Evolutionary conservation across 352 stramenopile genomes (phyloP), one percentile per base, ranked within the genome.

Genomic region (Pythium aquatile): DNA sequence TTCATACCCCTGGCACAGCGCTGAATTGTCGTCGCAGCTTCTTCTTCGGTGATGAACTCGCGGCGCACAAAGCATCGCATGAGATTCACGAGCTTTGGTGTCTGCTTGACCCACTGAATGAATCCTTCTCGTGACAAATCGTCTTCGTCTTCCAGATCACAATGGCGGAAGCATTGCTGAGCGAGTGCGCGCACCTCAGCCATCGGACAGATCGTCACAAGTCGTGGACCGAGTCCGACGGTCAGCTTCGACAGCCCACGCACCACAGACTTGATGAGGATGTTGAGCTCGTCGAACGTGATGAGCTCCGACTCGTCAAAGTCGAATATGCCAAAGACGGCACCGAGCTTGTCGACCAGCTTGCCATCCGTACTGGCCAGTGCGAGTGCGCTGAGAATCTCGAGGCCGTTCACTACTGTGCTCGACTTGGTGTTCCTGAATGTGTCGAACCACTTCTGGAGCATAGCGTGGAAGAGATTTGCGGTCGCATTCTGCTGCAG

Each of bases 261-360:
- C 20, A 90, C 62, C 7, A 74, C 77, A 13, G 79, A 92, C 68
- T 90, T 92, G 65, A 90, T 69, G 9, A 92, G 57, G 59, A 92
- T 90, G 20, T 77, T 78, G 26, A 92, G 78, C 65, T 92, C 83
- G 40, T 92, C 83, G 40, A 84, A 70, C n/a, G 83, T 92, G 63
- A 92, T 85, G 51, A 74, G 63, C 7, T 75, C 67, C 9, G 79
- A 88, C 26, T 77, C 68, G 61, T 92, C 79, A 64, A 92, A 92
- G 68, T 92, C 83, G 42, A 92, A 92, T 20, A 88, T 72, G 53
- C 88, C 81, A 33, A 92, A 92, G 0, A 90, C 70, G n/a, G 76
- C 72, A 17, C 68, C 68, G 7, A 78, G 72, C 30, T 90, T 90
- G 64, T 90, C 81, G 4, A 76, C 61, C 6, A 88, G 57, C 40